A percentile compares a stretch with the other conserved stretches of the same genome.
Conservation (phyloP, 2,329 filamentous ascomycete genomes). For the Chalaropsis ovoidea region DNA sequence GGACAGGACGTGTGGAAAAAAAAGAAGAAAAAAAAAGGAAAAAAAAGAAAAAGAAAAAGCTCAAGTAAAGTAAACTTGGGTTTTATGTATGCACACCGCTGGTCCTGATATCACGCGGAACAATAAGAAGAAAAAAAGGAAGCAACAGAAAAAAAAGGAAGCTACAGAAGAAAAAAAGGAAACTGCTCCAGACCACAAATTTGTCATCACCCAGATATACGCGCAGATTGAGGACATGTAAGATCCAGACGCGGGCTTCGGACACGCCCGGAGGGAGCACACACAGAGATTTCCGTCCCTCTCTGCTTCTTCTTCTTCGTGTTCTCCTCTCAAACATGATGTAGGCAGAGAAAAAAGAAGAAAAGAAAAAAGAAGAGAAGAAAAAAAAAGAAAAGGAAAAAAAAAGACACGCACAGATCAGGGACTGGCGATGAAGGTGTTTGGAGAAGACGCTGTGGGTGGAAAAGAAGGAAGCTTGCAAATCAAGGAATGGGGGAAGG, state of each 20-base stretch:
- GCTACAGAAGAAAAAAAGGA: no score
- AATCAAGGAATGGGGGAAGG: slow-evolving; percentile 5
- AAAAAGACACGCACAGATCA: not conserved
- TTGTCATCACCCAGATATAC: no score
- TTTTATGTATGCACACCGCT: no score
- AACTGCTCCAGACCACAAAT: no score
- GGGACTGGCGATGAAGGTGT: not conserved
- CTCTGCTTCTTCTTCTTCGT: not conserved
- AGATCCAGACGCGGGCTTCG: not conserved
- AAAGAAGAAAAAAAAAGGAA: not conserved
- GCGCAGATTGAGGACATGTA: not conserved
- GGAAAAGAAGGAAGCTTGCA: slow-evolving; percentile 5
- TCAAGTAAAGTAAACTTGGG: no score
- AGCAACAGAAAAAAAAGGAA: no score
- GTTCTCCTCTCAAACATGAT: not conserved
- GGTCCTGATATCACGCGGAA: no score
- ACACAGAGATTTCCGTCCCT: not conserved
- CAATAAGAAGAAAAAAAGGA: no score
- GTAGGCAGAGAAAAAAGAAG: no score
- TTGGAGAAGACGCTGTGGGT: not conserved
- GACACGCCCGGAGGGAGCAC: not conserved
- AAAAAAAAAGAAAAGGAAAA: no score
- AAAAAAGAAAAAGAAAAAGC: not conserved
- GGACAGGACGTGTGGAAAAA: not conserved
- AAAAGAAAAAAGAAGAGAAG: not conserved